Evolutionary conservation across 495 filamentous ascomycete species (phyloP).

Genomic region (Podospora didyma): DNA sequence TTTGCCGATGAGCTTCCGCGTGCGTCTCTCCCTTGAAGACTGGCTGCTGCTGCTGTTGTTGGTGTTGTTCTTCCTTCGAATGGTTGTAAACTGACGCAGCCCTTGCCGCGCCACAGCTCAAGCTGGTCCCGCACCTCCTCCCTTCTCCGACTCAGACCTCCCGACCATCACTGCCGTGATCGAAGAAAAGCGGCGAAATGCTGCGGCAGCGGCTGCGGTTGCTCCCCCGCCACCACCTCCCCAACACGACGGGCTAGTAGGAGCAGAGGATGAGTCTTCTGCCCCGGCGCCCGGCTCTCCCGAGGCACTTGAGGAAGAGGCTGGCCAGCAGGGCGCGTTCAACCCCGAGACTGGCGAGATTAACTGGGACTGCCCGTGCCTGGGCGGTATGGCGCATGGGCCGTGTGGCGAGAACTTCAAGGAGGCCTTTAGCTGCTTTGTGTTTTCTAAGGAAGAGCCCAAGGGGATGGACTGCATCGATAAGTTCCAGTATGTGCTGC

Average conservation of each 20-base stretch:
- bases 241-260: constrained; percentile 14
- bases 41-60: background rate
- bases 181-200: constrained; percentile 46
- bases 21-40: constrained; percentile 37
- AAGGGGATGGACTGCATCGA: constrained; percentile 99
- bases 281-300: constrained; percentile 14
- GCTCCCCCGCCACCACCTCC: constrained; percentile 22
- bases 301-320: constrained; percentile 69
- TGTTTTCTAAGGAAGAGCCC: constrained; percentile 89
- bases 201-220: constrained; percentile 17
- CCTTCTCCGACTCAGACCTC: constrained; percentile 42
- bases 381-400: constrained; percentile 95
- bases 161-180: constrained; percentile 49
- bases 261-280: constrained; percentile 26
- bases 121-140: constrained; percentile 31
- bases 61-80: background rate
- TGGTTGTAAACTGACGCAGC: constrained; percentile 3
- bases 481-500: constrained; percentile 77
- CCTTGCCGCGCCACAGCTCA: constrained; percentile 22
- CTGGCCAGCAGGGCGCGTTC: constrained; percentile 82
- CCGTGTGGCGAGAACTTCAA: constrained; percentile 95
- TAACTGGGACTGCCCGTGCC: constrained; percentile 98
- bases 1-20: constrained; percentile 81
- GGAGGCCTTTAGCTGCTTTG: constrained; percentile 94
- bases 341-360: constrained; percentile 99